phyloP scores from a whole-genome alignment of 2,329 filamentous ascomycete species.

The Diplodia sapinea region DNA sequence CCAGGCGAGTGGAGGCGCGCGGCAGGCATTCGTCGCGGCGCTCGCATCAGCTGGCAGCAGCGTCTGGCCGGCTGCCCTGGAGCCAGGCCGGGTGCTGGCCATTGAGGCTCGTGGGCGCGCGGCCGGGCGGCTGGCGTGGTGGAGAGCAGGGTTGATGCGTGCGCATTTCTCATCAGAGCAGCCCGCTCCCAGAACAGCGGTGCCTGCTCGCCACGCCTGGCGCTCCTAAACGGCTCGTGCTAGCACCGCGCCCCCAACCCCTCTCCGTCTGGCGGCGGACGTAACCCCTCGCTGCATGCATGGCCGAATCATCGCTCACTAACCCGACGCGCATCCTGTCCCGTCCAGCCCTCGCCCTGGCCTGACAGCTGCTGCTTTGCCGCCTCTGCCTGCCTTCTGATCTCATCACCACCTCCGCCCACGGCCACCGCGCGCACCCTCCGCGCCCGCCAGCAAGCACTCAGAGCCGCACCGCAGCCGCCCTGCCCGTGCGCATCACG shows the following conservation, averaged over 20 bases:
- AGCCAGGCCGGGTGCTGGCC: slow-evolving; percentile 3
- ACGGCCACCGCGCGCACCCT: slow-evolving; percentile 10
- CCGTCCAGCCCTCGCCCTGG: slow-evolving; percentile 24
- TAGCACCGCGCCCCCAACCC: slow-evolving; percentile 15
- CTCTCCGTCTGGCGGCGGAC: slow-evolving; percentile 15
- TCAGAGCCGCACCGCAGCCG: slow-evolving; percentile 24
- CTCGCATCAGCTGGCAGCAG: slow-evolving; percentile 11
- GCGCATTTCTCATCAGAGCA: slow-evolving; percentile 17
- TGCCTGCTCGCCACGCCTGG: slow-evolving; percentile 18
- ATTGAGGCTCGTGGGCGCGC: slow-evolving; percentile 25
- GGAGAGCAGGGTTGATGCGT: slow-evolving; percentile 14
- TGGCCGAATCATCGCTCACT: slow-evolving; percentile 17
- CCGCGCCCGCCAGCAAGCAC: slow-evolving; percentile 10
- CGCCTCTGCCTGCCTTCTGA: slow-evolving; percentile 28
- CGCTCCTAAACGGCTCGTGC: slow-evolving; percentile 9
- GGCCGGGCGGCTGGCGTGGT: neutral
- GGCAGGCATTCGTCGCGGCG: neutral
- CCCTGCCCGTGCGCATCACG: slow-evolving; percentile 23
- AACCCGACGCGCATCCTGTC: slow-evolving; percentile 26
- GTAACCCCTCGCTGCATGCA: slow-evolving; percentile 27
- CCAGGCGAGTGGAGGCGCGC: slow-evolving; percentile 9
- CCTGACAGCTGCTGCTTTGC: slow-evolving; percentile 26
- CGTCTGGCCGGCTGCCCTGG: slow-evolving; percentile 1
- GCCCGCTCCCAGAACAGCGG: slow-evolving; percentile 23
- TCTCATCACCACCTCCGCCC: slow-evolving; percentile 27